Evolutionary conservation across 352 stramenopile species (phyloP), one percentile per base, ranked within the genome.

Genomic region (Pythium phragmiticola): DNA sequence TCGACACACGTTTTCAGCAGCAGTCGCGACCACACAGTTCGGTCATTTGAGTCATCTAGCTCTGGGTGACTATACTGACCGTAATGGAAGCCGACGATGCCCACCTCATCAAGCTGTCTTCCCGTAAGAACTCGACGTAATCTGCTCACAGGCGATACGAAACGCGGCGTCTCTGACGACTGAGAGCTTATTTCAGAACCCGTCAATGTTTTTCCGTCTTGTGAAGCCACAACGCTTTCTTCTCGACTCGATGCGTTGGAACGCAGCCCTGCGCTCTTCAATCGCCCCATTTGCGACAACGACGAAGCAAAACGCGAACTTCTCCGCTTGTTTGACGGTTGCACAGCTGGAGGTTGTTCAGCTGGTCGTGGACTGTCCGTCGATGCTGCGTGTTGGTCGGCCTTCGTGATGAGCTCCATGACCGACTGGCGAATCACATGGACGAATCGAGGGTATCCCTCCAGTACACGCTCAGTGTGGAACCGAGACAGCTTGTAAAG

Each of bases 401-500:
- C 45, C 51, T 69, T 69, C 7, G 52, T 61, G 19, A 74, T 67
- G 0, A 79, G 49, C 2, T 63, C 33, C 2, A 70, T 41, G 6
- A 83, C 73, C 5, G 74, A 67, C 23, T 56, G 51, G 3, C 59
- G 45, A 34, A 89, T 87, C 36, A 73, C 55, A 3, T 33, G 48
- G 0, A 75, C 74, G 26, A 78, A 86, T 2, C 47, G 54, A 0
- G 82, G 80, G 37, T 89, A 89, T 0, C 78, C 78, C 33, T 87
- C 75, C 0, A 89, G 68, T 1, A 91, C 75, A 5, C 73, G 72
- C 19, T 89, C 77, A 0, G 75, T 88, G 60, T 91, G 78, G 36
- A 88, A 89, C 0, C 84, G 73, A 26, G 80, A 82, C 3, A 92
- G 68, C 57, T 79, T 79, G 69, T 90, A 92, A 0, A 92, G 70